Base-by-base conservation (phyloP, 331 rosid species). In the Malus hybrid region DNA sequence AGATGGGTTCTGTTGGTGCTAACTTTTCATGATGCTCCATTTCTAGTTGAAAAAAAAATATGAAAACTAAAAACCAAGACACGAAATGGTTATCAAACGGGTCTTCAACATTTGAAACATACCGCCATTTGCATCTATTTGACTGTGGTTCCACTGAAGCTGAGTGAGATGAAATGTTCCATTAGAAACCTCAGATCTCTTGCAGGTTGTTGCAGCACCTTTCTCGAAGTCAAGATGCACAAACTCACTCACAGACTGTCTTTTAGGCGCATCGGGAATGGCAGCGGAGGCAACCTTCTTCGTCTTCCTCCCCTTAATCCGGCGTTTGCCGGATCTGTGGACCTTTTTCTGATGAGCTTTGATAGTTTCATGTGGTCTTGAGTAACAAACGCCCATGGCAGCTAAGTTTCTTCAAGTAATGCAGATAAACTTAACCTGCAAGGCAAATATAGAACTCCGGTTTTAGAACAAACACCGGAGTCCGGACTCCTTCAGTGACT, bases 371-470 rank as follows among this genome's bases (percentile, higher is more conserved):
- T 71, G 67, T 70, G 89, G 79, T 55, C 64, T 94, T 14, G 96
- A 90, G 79, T 82, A 83, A 68, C 99, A 92, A 13, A 85, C 80
- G 33, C 99, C 99, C 96, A 94, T 90, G 75, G 26, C 61, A 56
- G 52, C 68, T 24, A 10, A 80, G 79, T 76, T 52, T 82, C 68
- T 61, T 82, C 83, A 65, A 52, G 57, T 52, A 52, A 63, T 28
- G 67, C 24, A 7, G 32, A 63, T 29, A 0, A 1, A 63, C 39
- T 32, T 32, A 29, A 24, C 70, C 77, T 63, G 62, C 42, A 18
- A 72, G 11, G 8, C 64, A 60, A 60, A 22, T 1, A 52, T 52
- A 52, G 3, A 52, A 6, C 4, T 18, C 57, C 57, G 57, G 22
- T 24, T 52, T 52, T 18, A 52, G 57, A 52, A 9, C 11, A 36